Base-by-base conservation (phyloP, 106 monocot genomes). In the Acorus calamus region DNA sequence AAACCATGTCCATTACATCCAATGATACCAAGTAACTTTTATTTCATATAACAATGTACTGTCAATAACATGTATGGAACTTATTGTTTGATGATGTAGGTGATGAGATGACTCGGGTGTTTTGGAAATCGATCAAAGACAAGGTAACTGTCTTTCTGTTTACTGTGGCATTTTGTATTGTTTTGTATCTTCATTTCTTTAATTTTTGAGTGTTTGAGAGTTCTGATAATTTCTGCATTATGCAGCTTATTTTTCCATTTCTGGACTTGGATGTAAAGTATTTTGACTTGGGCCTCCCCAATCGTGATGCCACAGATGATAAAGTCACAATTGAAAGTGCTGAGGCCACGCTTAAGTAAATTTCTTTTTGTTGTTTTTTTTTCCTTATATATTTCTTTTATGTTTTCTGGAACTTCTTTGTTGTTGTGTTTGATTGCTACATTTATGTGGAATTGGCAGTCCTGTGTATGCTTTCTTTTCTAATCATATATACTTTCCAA, bases 161-260 rank as follows among this genome's bases (percentile, higher is more conserved):
- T 64, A 44, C 5, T 53, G 50, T 49, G 28, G 7, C 14, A 60
- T 42, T 58, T 56, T 52, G 48, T 5, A 7, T 41, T 41, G 5
- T 14, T 51, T 57, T 46, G 48, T 50, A 55, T 5, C 44, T 65
- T 53, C 8, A 45, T 43, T n/a, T 62, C 7, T 4, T 9, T 68
- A 57, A 4, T 67, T 58, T n/a, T 64, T 6, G 4, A n/a, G 47
- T 64, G 57, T 54, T 49, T 28, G 28, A n/a, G n/a, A n/a, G n/a
- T 41, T 66, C 65, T 67, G 52, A 28, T 50, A 59, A 48, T 50
- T 69, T 44, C 13, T 86, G 81, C 84, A 55, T 69, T 44, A 42
- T 86, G 81, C 84, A 94, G 94, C 94, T 94, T 60, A 89, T 94
- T 52, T 76, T 94, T 50, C 94, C 94, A 54, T 94, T 94, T 55